phyloP scores from a whole-genome alignment of 2,329 filamentous ascomycete species.

The Mycogone perniciosa region DNA sequence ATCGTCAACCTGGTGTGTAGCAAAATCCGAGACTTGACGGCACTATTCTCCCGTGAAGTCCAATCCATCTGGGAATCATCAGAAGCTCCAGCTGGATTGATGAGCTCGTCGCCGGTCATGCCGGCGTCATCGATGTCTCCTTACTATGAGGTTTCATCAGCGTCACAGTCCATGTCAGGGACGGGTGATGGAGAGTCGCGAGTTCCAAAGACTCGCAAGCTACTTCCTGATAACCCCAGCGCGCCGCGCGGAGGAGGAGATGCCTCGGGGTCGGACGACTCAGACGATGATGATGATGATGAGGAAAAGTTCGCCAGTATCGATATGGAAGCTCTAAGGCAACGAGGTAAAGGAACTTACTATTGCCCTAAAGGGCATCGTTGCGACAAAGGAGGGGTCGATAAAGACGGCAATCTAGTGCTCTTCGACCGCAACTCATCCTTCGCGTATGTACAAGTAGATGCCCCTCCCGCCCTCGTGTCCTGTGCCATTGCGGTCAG shows the following conservation, averaged over 20 bases:
- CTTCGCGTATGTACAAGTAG: conserved; percentile 27
- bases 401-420: conserved; percentile 32
- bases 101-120: conserved; percentile 13
- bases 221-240: conserved; percentile 16
- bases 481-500: not conserved
- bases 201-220: conserved; percentile 18
- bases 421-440: conserved; percentile 37
- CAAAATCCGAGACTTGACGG: conserved; percentile 29
- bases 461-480: not conserved
- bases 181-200: conserved; percentile 18
- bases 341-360: conserved; percentile 34
- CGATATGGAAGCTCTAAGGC: conserved; percentile 34
- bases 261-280: conserved; percentile 21
- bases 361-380: conserved; percentile 29
- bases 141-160: conserved; percentile 17
- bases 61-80: conserved; percentile 25
- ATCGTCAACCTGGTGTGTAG: conserved; percentile 18
- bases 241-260: conserved; percentile 11
- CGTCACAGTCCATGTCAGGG: conserved; percentile 14
- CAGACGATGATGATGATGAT: conserved; percentile 29
- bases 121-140: conserved; percentile 18
- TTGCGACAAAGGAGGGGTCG: conserved; percentile 36
- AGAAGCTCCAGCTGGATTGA: conserved; percentile 11
- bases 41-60: conserved; percentile 30
- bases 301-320: conserved; percentile 31